These are phyloP conservation scores for Populus trichocarpa DNA, from an alignment of 441 rosid genomes.

Conservation along the genomic window DNA sequence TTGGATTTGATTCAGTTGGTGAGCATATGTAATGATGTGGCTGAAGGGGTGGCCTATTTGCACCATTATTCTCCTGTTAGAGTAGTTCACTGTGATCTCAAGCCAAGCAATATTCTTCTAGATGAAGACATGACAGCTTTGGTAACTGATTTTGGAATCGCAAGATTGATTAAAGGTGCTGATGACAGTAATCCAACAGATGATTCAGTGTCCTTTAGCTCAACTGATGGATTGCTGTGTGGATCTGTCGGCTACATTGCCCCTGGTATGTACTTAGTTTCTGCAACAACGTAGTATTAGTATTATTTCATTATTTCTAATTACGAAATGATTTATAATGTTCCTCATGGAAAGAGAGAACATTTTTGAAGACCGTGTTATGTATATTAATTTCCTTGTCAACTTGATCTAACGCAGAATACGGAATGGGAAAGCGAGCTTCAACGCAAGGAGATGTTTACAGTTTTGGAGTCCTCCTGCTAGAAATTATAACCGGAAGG, in stretches of 20 bases:
- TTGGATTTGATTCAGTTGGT: slow-evolving; percentile 68
- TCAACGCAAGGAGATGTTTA: slow-evolving; percentile 82
- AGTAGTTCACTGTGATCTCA: slow-evolving; percentile 89
- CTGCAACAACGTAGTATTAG: not conserved
- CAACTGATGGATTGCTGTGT: slow-evolving; percentile 64
- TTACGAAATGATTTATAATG: not conserved
- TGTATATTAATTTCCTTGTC: not conserved
- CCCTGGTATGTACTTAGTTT: slow-evolving; percentile 51
- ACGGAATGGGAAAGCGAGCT: slow-evolving; percentile 74
- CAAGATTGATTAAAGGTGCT: slow-evolving; percentile 52
- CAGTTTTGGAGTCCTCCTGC: slow-evolving; percentile 77
- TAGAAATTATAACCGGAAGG: slow-evolving; percentile 69
- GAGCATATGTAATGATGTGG: slow-evolving; percentile 70
- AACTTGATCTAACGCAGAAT: slow-evolving; percentile 41
- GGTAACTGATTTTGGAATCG: slow-evolving; percentile 82
- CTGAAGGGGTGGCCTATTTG: slow-evolving; percentile 78
- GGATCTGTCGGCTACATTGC: slow-evolving; percentile 92
- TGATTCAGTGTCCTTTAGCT: slow-evolving; percentile 56
- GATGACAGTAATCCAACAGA: slow-evolving; percentile 30
- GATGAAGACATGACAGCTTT: slow-evolving; percentile 85
- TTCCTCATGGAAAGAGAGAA: not conserved
- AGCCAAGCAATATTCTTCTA: slow-evolving; percentile 87
- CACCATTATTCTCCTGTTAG: slow-evolving; percentile 76
- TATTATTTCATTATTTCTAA: not conserved
- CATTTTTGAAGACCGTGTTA: not conserved